These are phyloP conservation scores for Phaeosphaeriaceae sp. DNA, from an alignment of 2,329 filamentous ascomycete genomes.

Conservation along the genomic window DNA sequence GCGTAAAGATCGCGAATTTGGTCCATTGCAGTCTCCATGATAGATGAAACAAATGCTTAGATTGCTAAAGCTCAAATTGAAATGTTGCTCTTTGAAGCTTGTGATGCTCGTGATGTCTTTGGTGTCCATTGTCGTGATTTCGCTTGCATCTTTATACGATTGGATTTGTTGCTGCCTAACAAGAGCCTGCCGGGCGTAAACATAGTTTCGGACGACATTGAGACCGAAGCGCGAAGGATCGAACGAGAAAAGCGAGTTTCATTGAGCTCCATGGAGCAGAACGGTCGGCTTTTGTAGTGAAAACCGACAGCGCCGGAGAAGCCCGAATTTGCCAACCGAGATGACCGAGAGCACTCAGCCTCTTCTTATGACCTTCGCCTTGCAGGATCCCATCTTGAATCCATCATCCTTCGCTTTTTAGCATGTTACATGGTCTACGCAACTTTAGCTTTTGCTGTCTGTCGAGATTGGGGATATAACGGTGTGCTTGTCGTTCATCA, in stretches of 20 bases:
- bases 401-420: neutral
- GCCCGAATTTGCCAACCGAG: slow-evolving; percentile 1
- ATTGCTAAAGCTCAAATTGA: neutral
- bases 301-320: neutral
- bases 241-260: neutral
- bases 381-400: neutral
- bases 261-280: neutral
- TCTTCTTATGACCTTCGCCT: neutral
- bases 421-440: neutral
- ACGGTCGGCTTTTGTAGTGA: neutral
- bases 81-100: neutral
- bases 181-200: neutral
- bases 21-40: slow-evolving; percentile 30
- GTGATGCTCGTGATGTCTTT: neutral
- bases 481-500: too few relatives aligned
- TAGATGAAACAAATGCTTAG: neutral
- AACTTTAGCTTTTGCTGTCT: neutral
- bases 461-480: neutral
- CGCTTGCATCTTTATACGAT: neutral
- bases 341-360: neutral
- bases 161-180: neutral
- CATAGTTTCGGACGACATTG: neutral
- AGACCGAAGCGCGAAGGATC: neutral
- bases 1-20: slow-evolving; percentile 31
- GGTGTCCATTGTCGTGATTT: neutral